These are phyloP conservation scores for Fusarium tjaetaba DNA, from an alignment of 2,329 filamentous ascomycete genomes.

Conservation along the genomic window DNA sequence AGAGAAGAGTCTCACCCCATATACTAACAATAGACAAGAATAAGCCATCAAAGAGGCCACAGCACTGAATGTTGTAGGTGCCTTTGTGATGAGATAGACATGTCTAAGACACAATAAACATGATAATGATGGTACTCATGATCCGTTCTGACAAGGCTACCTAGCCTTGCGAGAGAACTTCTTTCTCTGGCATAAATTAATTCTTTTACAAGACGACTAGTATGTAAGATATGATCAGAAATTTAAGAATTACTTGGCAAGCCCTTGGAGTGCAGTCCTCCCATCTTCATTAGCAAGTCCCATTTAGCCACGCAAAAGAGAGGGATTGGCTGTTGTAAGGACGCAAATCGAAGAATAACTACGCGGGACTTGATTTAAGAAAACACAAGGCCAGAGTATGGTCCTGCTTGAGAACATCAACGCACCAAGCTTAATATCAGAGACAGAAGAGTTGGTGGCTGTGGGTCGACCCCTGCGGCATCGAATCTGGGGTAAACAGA, in stretches of 20 bases:
- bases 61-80: not conserved
- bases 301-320: not conserved
- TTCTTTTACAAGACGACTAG: too few species aligned
- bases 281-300: not conserved
- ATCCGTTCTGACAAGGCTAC: not conserved
- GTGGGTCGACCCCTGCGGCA: not conserved
- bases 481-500: conserved; percentile 23
- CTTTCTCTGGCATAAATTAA: not conserved
- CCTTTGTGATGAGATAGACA: not conserved
- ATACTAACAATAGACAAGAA: too few species aligned
- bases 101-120: not conserved
- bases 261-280: not conserved
- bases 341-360: not conserved
- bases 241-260: not conserved
- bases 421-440: not conserved
- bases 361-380: too few species aligned
- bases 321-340: not conserved
- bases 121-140: not conserved
- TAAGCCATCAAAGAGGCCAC: not conserved
- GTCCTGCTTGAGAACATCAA: not conserved
- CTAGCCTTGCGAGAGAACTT: not conserved
- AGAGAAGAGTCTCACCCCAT: not conserved
- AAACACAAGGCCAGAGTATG: not conserved
- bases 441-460: not conserved
- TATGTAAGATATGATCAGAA: too few species aligned